Conservation (phyloP, 495 filamentous ascomycete species). For the Hypoxylon lenormandii region DNA sequence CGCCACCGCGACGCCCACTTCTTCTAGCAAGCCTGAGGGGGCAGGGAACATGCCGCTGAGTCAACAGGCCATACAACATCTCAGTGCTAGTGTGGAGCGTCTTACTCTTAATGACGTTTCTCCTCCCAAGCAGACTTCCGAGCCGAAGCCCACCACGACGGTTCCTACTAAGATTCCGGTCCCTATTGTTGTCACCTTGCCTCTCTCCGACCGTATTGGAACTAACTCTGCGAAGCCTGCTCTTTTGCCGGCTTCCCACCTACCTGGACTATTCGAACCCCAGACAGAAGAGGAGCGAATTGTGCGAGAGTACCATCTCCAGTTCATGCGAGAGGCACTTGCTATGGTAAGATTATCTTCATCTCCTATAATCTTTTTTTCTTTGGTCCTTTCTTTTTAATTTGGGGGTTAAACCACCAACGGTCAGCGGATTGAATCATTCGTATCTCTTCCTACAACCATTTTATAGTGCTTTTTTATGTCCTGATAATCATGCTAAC, state of each 20-base stretch:
- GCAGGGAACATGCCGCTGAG: constrained; percentile 10
- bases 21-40: constrained; percentile 14
- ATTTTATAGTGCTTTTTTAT: not conserved
- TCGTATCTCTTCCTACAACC: not conserved
- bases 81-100: constrained; percentile 15
- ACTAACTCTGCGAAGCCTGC: constrained; percentile 1
- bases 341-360: constrained; percentile 67
- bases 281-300: constrained; percentile 45
- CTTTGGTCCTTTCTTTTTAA: not conserved
- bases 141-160: constrained; percentile 9
- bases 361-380: not conserved
- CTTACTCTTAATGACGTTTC: constrained; percentile 34
- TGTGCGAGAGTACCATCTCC: constrained; percentile 59
- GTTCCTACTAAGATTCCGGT: constrained; percentile 20
- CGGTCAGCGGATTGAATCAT: not conserved
- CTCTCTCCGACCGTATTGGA: constrained; percentile 18
- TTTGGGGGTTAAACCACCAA: too few species aligned
- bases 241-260: not conserved
- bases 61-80: constrained; percentile 8
- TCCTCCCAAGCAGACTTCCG: not conserved
- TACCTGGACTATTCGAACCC: constrained; percentile 49
- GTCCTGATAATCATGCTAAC: constrained; percentile 29
- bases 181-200: constrained; percentile 38
- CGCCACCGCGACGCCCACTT: constrained; percentile 13
- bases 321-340: constrained; percentile 77